phyloP scores from a whole-genome alignment of 306 rosid genomes.

The Cajanus cajan region DNA sequence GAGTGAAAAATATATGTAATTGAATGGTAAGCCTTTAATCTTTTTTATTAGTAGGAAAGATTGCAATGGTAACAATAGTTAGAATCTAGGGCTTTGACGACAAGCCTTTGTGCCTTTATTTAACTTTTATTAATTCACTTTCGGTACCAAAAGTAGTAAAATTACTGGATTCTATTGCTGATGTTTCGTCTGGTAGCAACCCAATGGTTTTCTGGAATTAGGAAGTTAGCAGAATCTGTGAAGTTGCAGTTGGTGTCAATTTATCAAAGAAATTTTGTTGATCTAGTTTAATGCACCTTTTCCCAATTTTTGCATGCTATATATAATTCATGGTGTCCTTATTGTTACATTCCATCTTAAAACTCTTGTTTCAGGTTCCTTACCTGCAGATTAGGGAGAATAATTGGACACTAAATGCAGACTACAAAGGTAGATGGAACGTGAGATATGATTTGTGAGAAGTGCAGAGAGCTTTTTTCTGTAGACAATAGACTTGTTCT shows the following conservation, averaged over 20 bases:
- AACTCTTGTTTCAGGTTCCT: constrained; percentile 64
- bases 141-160: not conserved
- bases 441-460: constrained; percentile 82
- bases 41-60: too few species aligned
- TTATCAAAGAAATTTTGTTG: not conserved
- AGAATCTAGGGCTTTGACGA: too few species aligned
- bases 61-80: too few species aligned
- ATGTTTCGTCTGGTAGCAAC: constrained; percentile 10
- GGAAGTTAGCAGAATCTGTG: constrained; percentile 10
- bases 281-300: not conserved
- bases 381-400: constrained; percentile 97
- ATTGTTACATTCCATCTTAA: not conserved
- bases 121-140: not conserved
- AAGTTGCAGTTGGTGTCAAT: not conserved
- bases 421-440: constrained; percentile 86
- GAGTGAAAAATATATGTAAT: not conserved
- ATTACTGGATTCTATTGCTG: not conserved
- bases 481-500: constrained; percentile 24
- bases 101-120: not conserved
- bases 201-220: not conserved
- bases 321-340: not conserved
- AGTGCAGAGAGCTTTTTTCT: constrained; percentile 19
- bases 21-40: not conserved
- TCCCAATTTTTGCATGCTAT: not conserved
- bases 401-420: constrained; percentile 82